phyloP scores from a whole-genome alignment of 1,284 basidiomycete genomes.

The Rhodotorula sp. region DNA sequence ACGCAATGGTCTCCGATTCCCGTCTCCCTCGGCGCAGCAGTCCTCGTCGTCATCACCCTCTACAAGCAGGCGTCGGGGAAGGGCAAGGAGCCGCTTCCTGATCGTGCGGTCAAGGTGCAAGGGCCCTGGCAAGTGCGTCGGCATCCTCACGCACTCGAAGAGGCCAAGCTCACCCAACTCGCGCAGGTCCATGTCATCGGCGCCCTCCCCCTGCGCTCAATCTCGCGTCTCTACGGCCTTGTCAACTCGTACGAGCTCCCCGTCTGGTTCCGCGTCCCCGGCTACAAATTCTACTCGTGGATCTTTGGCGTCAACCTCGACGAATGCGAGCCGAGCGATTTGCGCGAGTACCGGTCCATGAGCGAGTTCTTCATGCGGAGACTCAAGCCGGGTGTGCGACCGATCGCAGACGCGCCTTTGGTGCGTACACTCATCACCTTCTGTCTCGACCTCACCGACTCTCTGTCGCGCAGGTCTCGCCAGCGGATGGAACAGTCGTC shows the following conservation, averaged over 20 bases:
- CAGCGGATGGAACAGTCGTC: constrained; percentile 87
- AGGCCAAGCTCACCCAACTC: neutral
- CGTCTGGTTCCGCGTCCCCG: constrained; percentile 87
- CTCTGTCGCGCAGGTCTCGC: constrained; percentile 64
- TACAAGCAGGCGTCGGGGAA: constrained; percentile 45
- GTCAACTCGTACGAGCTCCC: constrained; percentile 78
- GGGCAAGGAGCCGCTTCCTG: constrained; percentile 19
- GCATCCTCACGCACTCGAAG: neutral
- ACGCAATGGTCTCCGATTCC: constrained; percentile 96
- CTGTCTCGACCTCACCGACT: neutral
- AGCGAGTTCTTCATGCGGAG: constrained; percentile 91
- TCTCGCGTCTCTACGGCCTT: constrained; percentile 95
- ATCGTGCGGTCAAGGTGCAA: constrained; percentile 62
- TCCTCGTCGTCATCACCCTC: constrained; percentile 67
- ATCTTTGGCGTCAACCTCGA: constrained; percentile 92
- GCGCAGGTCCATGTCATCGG: constrained; percentile 88
- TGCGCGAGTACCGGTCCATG: constrained; percentile 76
- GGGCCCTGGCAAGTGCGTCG: constrained; percentile 88
- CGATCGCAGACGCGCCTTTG: constrained; percentile 70
- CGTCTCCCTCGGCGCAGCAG: constrained; percentile 80
- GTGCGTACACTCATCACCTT: constrained; percentile 53
- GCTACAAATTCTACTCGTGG: constrained; percentile 78
- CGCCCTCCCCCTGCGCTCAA: constrained; percentile 86
- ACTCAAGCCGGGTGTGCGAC: constrained; percentile 76
- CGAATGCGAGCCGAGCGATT: constrained; percentile 78